Evolutionary conservation across 2,329 filamentous ascomycete species (phyloP), one percentile per base, ranked within the genome.

Genomic region (Fusarium odoratissimum): DNA sequence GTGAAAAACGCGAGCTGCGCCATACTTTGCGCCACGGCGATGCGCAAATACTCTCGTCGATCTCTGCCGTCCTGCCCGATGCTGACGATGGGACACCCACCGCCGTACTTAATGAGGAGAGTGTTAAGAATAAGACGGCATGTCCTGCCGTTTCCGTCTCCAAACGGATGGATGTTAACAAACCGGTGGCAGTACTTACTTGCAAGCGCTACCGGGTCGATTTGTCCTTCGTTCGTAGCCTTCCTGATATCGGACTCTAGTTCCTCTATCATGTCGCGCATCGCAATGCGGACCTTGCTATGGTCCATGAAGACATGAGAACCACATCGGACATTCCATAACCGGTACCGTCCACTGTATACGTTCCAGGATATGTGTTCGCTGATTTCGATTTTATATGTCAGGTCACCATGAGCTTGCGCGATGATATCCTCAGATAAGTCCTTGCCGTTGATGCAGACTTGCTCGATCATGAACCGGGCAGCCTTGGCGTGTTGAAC

Each of bases 131-230:
- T 67, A 4, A 83, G 72, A 3, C 80, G 75, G 37, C 77, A 82
- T 25, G 75, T 73, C 8, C 79, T 72, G 1, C 80, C 82, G 31
- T 83, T 84, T 3, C 81, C 82, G 44, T 82, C 80, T 8, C 68
- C 69, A 42, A 83, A 83, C 1, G 81, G 82, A 19, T 83, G 80
- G 12, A 83, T 82, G 19, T 71, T 77, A 42, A 80, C 76, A 44
- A 83, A 79, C 1, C 56, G 41, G 25, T 82, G 74, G 28, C 73
- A 79, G 33, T 79, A 78, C 25, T 77, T 52, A 37, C 48, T 52
- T 75, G 19, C 76, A 75, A n/a, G 76, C 77, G 3, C 31, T 35
- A 52, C 31, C 8, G 48, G 48, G 31, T 52, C 48, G 31, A 52
- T 52, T 25, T 52, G 31, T 9, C 48, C 48, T 37, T 52, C 11